These are phyloP conservation scores for Fraxinus ornus DNA, from an alignment of 305 asterid species.

Conservation along the genomic window DNA sequence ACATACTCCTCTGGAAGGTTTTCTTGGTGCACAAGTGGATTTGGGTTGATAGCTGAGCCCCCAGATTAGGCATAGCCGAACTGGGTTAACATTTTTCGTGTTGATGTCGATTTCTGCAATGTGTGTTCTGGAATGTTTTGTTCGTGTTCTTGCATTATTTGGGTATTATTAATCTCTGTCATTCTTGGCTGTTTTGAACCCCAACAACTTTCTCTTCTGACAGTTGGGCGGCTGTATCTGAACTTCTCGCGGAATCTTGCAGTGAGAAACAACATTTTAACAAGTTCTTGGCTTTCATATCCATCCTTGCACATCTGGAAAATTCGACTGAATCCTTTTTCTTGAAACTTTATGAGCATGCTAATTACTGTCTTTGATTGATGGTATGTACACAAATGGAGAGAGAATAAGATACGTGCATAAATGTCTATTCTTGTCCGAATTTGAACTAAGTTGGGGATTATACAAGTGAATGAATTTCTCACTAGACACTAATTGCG, in stretches of 20 bases:
- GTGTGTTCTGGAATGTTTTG: too few relatives aligned
- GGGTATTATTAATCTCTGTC: too few relatives aligned
- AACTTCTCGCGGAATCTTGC: conserved; percentile 22
- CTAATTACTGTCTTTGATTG: neutral
- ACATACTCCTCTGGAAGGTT: too few relatives aligned
- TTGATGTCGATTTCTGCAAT: too few relatives aligned
- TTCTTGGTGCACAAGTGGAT: too few relatives aligned
- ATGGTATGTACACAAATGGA: neutral
- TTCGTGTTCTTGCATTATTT: too few relatives aligned
- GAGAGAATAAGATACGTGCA: neutral
- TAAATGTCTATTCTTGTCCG: neutral
- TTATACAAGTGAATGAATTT: neutral
- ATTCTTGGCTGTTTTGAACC: too few relatives aligned
- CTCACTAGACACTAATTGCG: neutral
- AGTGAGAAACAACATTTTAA: conserved; percentile 19
- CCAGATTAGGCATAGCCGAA: too few relatives aligned
- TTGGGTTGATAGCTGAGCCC: too few relatives aligned
- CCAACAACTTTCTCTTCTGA: conserved; percentile 19
- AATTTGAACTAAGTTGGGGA: neutral
- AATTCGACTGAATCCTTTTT: conserved; percentile 9
- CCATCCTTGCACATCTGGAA: neutral
- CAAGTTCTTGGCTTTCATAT: conserved; percentile 3
- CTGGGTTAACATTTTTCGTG: too few relatives aligned
- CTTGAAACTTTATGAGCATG: neutral
- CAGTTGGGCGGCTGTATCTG: conserved; percentile 82